phyloP scores from a whole-genome alignment of 164 flowering plant genomes.

The Umbilicus rupestris region DNA sequence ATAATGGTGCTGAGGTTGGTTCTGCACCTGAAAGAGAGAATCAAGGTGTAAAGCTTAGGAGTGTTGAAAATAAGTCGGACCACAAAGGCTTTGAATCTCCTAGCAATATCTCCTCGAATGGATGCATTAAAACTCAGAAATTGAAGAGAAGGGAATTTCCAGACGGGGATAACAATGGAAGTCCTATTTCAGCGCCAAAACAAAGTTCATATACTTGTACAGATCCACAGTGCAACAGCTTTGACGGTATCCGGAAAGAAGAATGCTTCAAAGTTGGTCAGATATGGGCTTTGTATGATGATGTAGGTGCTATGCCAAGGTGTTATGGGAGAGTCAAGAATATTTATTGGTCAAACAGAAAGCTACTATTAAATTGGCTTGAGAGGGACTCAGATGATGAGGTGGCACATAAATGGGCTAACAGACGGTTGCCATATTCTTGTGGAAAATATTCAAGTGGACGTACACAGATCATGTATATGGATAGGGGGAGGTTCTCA shows the following conservation, averaged over 20 bases:
- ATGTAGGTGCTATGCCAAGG: conserved; percentile 77
- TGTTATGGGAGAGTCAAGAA: conserved; percentile 59
- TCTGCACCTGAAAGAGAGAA: conserved; percentile 1
- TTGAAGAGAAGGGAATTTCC: not conserved
- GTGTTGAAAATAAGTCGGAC: conserved; percentile 14
- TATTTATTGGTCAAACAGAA: conserved; percentile 32
- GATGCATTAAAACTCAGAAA: conserved; percentile 12
- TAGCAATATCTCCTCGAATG: conserved; percentile 16
- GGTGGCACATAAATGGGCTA: conserved; percentile 31
- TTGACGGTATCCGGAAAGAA: conserved; percentile 41
- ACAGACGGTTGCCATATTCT: conserved; percentile 42
- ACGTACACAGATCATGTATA: conserved; percentile 16
- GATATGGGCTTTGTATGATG: conserved; percentile 80
- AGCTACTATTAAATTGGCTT: conserved; percentile 63
- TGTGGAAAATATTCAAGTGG: conserved; percentile 62
- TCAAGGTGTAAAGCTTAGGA: conserved; percentile 7
- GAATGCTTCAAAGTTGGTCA: conserved; percentile 46
- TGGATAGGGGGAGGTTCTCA: conserved; percentile 43
- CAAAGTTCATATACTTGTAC: conserved; percentile 22
- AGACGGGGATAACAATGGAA: not conserved
- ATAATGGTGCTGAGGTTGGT: conserved; percentile 22
- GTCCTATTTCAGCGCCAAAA: not conserved
- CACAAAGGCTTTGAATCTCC: conserved; percentile 11
- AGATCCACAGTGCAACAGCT: conserved; percentile 62
- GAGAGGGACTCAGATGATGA: conserved; percentile 45